Evolutionary conservation across 495 filamentous ascomycete species (phyloP), one percentile per base, ranked within the genome.

Genomic region (Paragyromitra xinjiangensis): DNA sequence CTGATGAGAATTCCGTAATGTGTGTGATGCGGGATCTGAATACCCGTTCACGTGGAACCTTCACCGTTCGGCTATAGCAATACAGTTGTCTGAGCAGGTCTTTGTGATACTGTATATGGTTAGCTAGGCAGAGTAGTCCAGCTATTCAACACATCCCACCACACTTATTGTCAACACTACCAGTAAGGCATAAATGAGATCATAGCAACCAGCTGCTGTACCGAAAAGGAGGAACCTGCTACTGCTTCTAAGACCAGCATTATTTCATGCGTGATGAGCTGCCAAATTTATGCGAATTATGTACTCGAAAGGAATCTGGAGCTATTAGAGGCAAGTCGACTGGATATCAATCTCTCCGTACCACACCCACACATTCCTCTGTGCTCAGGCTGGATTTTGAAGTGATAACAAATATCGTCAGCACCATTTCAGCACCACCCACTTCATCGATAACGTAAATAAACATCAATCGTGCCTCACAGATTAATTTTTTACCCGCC

Each of bases 131-230:
- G 22, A 29, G 56, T 42, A 45, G 37, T 61, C 45, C 34, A 75
- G 56, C 24, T 69, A 42, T 50, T 69, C 67, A 48, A 19, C 11
- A 53, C 48, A 55, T 40, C 29, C 61, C 71, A 69, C 64, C 42
- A 53, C 64, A 51, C 40, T 58, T 66, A 44, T 73, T 77, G n/a
- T 72, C 58, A 72, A 61, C 51, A 64, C 69, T 77, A 59, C 68
- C 19, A 19, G 68, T 59, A 62, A 66, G 69, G 69, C 48, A 66
- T 73, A 61, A 77, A 77, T 73, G 74, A 77, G 74, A 77, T 77
- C 69, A 77, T 73, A 77, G 74, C 74, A 45, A 45, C 24, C 63
- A 76, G 56, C 59, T 42, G 22, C 56, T 71, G 56, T 19, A 71
- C 59, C 19, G 12, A 61, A 65, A 65, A 73, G 71, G 64, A 66